phyloP scores from a whole-genome alignment of 176 grass and related monocot species.

The Paspalum notatum region DNA sequence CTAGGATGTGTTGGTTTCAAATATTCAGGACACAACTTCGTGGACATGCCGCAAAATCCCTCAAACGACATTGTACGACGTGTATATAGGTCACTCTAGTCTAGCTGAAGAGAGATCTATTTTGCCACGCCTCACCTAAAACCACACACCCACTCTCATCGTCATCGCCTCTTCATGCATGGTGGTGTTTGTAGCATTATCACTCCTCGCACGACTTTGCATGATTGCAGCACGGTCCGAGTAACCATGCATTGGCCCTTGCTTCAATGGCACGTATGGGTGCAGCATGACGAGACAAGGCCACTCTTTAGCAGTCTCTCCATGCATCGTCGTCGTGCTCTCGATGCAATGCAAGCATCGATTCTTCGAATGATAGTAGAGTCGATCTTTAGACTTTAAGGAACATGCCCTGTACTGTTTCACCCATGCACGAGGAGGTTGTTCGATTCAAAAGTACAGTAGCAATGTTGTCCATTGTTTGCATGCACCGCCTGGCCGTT shows the following conservation, averaged over 20 bases:
- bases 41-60: no score
- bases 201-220: neutral
- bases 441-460: conserved; percentile 28
- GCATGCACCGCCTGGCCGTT: no score
- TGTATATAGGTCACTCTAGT: neutral
- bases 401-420: no score
- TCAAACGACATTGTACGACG: no score
- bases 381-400: conserved; percentile 33
- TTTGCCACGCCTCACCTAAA: neutral
- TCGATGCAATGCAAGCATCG: neutral
- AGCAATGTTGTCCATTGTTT: neutral
- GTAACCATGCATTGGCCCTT: conserved; percentile 20
- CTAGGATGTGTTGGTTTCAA: no score
- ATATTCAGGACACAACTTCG: no score
- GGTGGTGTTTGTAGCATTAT: conserved; percentile 11
- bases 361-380: neutral
- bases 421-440: conserved; percentile 1
- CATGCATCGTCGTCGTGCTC: neutral
- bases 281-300: neutral
- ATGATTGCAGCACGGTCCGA: conserved; percentile 38
- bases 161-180: neutral
- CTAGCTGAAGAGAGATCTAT: neutral
- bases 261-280: conserved; percentile 37
- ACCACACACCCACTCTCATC: no score
- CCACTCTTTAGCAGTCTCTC: conserved; percentile 9